Base-by-base conservation (phyloP, 208 protist genomes). In the Wallacemonas sp. region DNA sequence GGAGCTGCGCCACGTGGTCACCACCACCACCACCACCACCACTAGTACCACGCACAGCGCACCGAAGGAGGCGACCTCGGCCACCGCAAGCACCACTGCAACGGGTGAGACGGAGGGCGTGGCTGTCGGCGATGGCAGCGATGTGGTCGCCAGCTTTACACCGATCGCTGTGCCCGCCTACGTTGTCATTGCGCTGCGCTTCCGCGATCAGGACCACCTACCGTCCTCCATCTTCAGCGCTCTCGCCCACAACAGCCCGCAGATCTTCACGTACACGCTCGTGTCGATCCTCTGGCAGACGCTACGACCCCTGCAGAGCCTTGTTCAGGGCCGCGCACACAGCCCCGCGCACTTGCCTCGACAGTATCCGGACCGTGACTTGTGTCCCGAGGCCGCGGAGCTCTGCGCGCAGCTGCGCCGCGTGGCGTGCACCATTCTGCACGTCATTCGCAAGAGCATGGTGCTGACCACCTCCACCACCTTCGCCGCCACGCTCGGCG, bases 121-220 rank as follows among this genome's bases (percentile, higher is more conserved):
- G 10, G 4, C 10, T 46, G 31, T 14, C 49, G 16, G 33, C 39
- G 44, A 42, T 11, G 64, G 49, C 36, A 61, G 31, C 12, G 36
- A 46, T 33, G 36, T 29, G 12, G 65, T 39, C 12, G 5, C 44
- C 10, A n/a, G 16, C n/a, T 33, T 39, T 44, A 41, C 28, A 7
- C 63, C 31, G 45, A 75, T 76, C 29, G n/a, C 65, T 10, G 65
- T 86, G 22, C 81, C 81, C 0, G 61, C 81, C 14, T 86, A 81
- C 48, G 39, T 86, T 61, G 41, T 70, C 18, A 31, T 83, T 5
- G 66, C 68, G 25, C 64, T 86, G 32, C 62, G 80, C 52, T 82
- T 86, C 36, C 29, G 26, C 39, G 39, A 44, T 23, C 62, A 57
- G 22, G 36, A 46, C n/a, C 55, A 61, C 36, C 26, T 65, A 11